A percentile compares a stretch with the other conserved stretches of the same genome.
Evolutionary conservation across 2,329 filamentous ascomycete genomes (phyloP).

Genomic region (Arthroderma uncinatum): DNA sequence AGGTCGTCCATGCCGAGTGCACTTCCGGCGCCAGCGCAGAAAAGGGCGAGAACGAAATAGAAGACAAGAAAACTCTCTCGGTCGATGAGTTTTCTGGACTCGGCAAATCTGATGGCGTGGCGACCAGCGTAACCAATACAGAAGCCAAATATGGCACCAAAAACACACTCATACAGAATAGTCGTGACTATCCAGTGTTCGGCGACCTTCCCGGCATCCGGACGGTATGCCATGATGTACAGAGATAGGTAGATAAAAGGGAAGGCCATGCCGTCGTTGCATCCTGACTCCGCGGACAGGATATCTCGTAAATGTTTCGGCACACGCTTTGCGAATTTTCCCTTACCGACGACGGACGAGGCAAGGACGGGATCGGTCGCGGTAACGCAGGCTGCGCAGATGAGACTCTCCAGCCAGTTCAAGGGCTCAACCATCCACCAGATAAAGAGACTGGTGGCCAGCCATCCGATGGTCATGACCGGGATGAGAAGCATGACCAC

Average conservation of each 20-base stretch:
- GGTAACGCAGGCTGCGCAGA: conserved; percentile 83
- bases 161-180: conserved; percentile 89
- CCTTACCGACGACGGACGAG: conserved; percentile 95
- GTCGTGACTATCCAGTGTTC: conserved; percentile 84
- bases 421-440: conserved; percentile 78
- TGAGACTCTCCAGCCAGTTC: conserved; percentile 80
- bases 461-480: conserved; percentile 89
- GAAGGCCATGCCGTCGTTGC: conserved; percentile 99
- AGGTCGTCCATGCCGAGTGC: conserved; percentile 87
- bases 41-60: conserved; percentile 93
- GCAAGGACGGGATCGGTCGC: conserved; percentile 94
- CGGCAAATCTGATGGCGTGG: conserved; percentile 78
- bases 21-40: conserved; percentile 87
- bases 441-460: conserved; percentile 78
- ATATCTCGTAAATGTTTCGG: conserved; percentile 95
- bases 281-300: conserved; percentile 90
- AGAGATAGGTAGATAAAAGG: conserved; percentile 90
- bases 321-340: conserved; percentile 94
- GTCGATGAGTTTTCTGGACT: conserved; percentile 77
- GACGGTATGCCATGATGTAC: conserved; percentile 75
- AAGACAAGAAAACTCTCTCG: conserved; percentile 96
- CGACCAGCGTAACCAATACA: conserved; percentile 77
- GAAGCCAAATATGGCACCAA: conserved; percentile 83
- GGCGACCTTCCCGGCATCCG: conserved; percentile 55
- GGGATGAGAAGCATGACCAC: conserved; percentile 79